Conservation (phyloP, 352 stramenopile species). For the Phytophthora fragariae region DNA sequence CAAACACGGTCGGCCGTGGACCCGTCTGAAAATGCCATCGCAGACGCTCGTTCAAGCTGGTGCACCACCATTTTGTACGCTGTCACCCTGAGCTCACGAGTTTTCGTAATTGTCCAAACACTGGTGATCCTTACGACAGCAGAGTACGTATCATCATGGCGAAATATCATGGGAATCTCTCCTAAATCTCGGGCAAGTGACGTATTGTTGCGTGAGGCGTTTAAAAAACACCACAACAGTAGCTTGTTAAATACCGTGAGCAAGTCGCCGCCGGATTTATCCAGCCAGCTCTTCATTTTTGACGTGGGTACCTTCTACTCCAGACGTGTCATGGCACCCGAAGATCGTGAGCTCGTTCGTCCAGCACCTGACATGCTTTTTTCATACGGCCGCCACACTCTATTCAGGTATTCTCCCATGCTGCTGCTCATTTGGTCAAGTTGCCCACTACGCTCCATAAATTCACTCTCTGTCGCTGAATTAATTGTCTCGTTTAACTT, state of each 20-base stretch:
- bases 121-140: background rate
- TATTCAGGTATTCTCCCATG: background rate
- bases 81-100: background rate
- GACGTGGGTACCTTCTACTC: conserved; percentile 3
- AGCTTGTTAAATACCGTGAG: background rate
- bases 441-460: background rate
- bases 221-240: background rate
- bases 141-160: background rate
- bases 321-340: background rate
- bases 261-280: background rate
- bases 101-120: background rate
- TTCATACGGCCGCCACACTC: conserved; percentile 3
- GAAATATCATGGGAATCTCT: background rate
- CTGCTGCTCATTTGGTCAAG: background rate
- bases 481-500: background rate
- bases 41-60: too few species aligned
- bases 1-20: too few species aligned
- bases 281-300: conserved; percentile 8
- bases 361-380: background rate
- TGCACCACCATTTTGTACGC: background rate
- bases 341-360: background rate
- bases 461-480: background rate
- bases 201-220: background rate
- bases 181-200: background rate
- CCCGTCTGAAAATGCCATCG: too few species aligned